Conservation (phyloP, 2,329 filamentous ascomycete genomes). For the Mariannaea sp. region DNA sequence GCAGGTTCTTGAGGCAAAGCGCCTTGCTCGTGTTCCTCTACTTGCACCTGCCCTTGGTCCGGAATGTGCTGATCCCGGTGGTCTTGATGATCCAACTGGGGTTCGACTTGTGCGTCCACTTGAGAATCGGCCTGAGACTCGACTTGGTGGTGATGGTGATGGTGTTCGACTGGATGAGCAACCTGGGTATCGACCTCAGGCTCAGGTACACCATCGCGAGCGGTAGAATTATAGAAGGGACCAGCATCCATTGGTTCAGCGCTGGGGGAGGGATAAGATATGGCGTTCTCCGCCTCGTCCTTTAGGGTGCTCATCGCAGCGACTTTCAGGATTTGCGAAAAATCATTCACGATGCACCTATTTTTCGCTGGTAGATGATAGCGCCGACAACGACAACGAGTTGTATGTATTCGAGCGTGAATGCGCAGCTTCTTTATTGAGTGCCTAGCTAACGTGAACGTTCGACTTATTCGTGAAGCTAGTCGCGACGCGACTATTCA, state of each 20-base stretch:
- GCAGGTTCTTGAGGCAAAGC: slow-evolving; percentile 42
- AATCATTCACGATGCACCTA: slow-evolving; percentile 14
- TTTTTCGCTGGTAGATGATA: slow-evolving; percentile 13
- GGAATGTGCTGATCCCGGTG: slow-evolving; percentile 37
- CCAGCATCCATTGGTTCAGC: slow-evolving; percentile 50
- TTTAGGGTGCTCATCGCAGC: slow-evolving; percentile 41
- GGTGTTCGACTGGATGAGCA: slow-evolving; percentile 25
- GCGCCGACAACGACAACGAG: slow-evolving; percentile 14
- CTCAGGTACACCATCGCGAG: slow-evolving; percentile 42
- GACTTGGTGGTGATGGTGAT: slow-evolving; percentile 11
- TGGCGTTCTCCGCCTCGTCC: slow-evolving; percentile 44
- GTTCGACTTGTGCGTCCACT: neutral
- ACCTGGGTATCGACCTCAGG: slow-evolving; percentile 38
- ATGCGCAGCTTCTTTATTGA: slow-evolving; percentile 10
- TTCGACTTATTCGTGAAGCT: slow-evolving; percentile 15
- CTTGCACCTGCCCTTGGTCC: slow-evolving; percentile 38
- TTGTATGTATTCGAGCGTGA: slow-evolving; percentile 5
- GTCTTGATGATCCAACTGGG: slow-evolving; percentile 6
- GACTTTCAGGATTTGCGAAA: slow-evolving; percentile 1
- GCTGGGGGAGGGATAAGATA: slow-evolving; percentile 54
- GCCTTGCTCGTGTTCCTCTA: slow-evolving; percentile 40
- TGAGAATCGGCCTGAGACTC: slow-evolving; percentile 16
- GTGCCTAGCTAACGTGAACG: slow-evolving; percentile 29
- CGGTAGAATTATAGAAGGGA: slow-evolving; percentile 50
- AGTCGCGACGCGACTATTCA: slow-evolving; percentile 33